Evolutionary conservation across 305 asterid species (phyloP).

Genomic region (Fraxinus angustifolia): DNA sequence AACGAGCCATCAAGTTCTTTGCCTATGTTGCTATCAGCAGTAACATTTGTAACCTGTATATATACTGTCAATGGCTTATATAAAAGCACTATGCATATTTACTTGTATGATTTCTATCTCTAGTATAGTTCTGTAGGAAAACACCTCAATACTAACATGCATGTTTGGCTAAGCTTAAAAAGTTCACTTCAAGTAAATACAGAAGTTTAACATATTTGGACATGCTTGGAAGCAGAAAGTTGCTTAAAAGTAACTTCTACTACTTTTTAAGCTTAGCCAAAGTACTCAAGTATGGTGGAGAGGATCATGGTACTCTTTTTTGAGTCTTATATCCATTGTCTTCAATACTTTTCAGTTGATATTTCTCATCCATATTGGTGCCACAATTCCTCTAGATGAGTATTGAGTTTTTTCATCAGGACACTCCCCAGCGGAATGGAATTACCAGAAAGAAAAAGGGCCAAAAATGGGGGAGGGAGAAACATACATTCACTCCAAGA

Average conservation of each 20-base stretch:
- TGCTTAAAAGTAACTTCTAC: background rate
- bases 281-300: background rate
- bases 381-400: conserved; percentile 9
- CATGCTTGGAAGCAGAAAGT: background rate
- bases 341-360: background rate
- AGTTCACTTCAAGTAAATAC: background rate
- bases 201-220: background rate
- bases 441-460: conserved; percentile 91
- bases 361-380: conserved; percentile 19
- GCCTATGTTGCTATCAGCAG: background rate
- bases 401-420: conserved; percentile 38
- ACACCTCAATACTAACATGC: background rate
- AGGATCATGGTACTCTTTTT: background rate
- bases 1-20: background rate
- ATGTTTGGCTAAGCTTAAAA: conserved; percentile 1
- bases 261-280: background rate
- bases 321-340: conserved; percentile 1
- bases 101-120: background rate
- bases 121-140: background rate
- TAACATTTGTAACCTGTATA: background rate
- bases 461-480: conserved; percentile 88
- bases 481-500: conserved; percentile 39
- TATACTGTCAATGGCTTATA: background rate
- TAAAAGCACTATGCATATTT: background rate
- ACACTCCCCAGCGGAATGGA: conserved; percentile 73